Conservation (phyloP, 2,329 filamentous ascomycete genomes). For the Paraphoma chrysanthemicola region DNA sequence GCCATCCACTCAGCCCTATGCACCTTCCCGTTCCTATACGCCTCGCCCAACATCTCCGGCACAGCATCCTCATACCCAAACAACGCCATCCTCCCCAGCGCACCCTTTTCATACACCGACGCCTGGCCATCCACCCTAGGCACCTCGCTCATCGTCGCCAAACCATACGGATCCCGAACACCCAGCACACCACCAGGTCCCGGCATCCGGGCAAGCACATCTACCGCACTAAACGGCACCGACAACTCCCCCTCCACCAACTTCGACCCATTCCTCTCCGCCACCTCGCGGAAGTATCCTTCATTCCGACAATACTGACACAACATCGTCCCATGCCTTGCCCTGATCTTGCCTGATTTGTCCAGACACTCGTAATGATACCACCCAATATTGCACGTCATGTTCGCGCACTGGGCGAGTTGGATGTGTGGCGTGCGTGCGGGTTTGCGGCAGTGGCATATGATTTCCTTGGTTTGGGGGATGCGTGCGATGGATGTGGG, state of each 20-base stretch:
- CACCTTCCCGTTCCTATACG: neutral
- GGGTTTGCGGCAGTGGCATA: constrained; percentile 27
- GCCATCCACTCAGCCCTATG: neutral
- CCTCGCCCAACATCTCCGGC: neutral
- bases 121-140: neutral
- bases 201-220: neutral
- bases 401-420: constrained; percentile 25
- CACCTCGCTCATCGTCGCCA: neutral
- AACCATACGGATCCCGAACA: constrained; percentile 13
- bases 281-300: constrained; percentile 3
- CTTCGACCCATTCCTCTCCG: neutral
- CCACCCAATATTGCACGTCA: constrained; percentile 20
- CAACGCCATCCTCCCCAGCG: neutral
- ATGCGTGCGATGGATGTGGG: constrained; percentile 1
- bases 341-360: constrained; percentile 16
- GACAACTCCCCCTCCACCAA: neutral
- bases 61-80: neutral
- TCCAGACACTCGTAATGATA: constrained; percentile 31
- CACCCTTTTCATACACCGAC: neutral
- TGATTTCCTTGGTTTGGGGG: constrained; percentile 9
- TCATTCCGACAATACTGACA: constrained; percentile 18
- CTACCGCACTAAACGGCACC: neutral
- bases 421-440: constrained; percentile 5
- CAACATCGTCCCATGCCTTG: constrained; percentile 8
- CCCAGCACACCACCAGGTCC: neutral